Evolutionary conservation across 2,329 filamentous ascomycete genomes (phyloP).

Genomic region (Pseudocercospora cruenta): DNA sequence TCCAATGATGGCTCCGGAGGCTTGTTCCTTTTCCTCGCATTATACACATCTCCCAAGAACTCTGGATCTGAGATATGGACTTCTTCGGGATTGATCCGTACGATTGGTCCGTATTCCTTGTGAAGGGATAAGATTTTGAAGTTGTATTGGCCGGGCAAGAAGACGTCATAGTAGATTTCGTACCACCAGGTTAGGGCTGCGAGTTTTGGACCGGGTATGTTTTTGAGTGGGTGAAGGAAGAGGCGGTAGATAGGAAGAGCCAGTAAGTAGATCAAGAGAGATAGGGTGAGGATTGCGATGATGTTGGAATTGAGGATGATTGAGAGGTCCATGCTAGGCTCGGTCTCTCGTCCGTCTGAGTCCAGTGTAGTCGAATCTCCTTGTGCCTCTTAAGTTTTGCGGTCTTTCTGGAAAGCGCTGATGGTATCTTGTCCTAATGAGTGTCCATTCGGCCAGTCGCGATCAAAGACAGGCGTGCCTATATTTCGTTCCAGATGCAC

Average conservation of each 20-base stretch:
- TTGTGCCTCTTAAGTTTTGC: background rate
- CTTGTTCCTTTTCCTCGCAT: slow-evolving; percentile 12
- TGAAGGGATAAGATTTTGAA: slow-evolving; percentile 19
- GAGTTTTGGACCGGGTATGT: slow-evolving; percentile 40
- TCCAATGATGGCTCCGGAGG: slow-evolving; percentile 12
- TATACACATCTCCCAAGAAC: slow-evolving; percentile 15
- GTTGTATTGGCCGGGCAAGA: slow-evolving; percentile 17
- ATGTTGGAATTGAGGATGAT: slow-evolving; percentile 8
- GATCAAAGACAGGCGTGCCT: too few species aligned
- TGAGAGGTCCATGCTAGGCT: background rate
- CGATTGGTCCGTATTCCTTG: slow-evolving; percentile 12
- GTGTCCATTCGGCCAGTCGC: too few species aligned
- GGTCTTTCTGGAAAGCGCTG: too few species aligned
- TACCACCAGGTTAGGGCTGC: slow-evolving; percentile 38
- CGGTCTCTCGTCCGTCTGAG: background rate
- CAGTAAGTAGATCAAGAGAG: slow-evolving; percentile 6
- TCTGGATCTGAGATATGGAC: slow-evolving; percentile 19
- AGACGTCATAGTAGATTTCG: slow-evolving; percentile 25
- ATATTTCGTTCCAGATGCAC: too few species aligned
- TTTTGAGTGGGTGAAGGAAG: slow-evolving; percentile 38
- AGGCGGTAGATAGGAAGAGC: slow-evolving; percentile 31
- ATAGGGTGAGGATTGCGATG: background rate
- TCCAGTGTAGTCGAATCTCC: background rate
- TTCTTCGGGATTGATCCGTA: slow-evolving; percentile 19
- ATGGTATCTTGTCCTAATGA: too few species aligned